phyloP scores from a whole-genome alignment of 148 eudicot genomes.

The Vaccinium darrowii region DNA sequence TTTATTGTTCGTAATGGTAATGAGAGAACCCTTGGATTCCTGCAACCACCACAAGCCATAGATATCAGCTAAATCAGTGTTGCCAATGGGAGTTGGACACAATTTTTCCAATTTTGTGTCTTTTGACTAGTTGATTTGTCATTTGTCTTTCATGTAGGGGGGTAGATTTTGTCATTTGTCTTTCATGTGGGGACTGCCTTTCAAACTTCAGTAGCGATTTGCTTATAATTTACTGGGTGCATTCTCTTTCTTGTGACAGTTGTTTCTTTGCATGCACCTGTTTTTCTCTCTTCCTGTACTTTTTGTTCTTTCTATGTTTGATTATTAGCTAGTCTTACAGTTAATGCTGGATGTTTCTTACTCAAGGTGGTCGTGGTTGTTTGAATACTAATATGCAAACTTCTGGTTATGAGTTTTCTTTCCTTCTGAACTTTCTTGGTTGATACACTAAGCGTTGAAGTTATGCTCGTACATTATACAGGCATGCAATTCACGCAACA shows the following conservation, averaged over 20 bases:
- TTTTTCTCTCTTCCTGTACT: neutral
- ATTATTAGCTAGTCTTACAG: neutral
- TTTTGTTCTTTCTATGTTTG: neutral
- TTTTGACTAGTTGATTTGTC: neutral
- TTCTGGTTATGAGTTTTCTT: neutral
- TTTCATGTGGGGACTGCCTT: neutral
- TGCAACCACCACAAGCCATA: neutral
- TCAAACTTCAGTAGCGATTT: neutral
- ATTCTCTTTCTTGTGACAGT: neutral
- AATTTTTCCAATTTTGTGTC: neutral
- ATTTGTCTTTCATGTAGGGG: no score
- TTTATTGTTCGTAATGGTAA: neutral
- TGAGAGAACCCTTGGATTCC: neutral
- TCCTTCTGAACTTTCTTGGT: neutral
- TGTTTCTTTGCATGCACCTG: neutral
- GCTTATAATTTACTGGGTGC: neutral
- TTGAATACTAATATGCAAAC: neutral
- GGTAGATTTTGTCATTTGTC: no score
- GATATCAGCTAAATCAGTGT: neutral
- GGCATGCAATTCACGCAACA: conserved; percentile 80
- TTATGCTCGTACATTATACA: conserved; percentile 17
- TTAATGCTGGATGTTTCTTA: conserved; percentile 1
- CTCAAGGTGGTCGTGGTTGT: conserved; percentile 6
- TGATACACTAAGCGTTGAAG: neutral
- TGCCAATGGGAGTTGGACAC: neutral